Base-by-base conservation (phyloP, 129 eudicot genomes). In the Rutidosis leptorrhynchoides region DNA sequence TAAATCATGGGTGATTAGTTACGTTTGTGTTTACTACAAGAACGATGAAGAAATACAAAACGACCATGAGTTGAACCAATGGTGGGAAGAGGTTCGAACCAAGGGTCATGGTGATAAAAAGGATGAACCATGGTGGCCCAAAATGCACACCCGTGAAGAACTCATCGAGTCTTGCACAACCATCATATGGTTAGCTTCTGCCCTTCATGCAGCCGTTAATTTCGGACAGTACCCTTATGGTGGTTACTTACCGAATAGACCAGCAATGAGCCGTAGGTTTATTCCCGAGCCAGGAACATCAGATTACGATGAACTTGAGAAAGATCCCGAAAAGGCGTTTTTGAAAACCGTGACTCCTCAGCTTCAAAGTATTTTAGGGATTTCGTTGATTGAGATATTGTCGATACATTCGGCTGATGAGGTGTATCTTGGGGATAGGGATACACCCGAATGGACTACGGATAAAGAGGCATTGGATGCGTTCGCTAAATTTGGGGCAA, bases 171-270 rank as follows among this genome's bases (percentile, higher is more conserved):
- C 95, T 0, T 87, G 95, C 82, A 84, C 97, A 19, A 90, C 17
- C 40, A 84, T 90, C 72, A 82, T 87, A 75, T 90, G 97, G 97
- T 59, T 80, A 8, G 88, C 91, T 51, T 86, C 95, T 22, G 97
- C 97, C 11, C 91, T 90, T 30, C 97, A 90, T 55, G 97, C 97
- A 28, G 90, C 97, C 2, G 78, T 87, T 40, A 90, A 90, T 67
- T 90, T 86, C 2, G 95, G 97, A n/a, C 97, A 90, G 74, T 90
- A 84, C 67, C 87, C 97, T 33, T 90, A 84, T 32, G 97, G 81
- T 1, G 97, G 97, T 20, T 87, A 70, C 81, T 78, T 70, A 2
- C 95, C 90, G 3, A 87, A 86, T 76, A 83, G 97, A 12, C 97
- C 97, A 2, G 71, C 91, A 35, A 69, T 72, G 30, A 90, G 87